A percentile compares a stretch with the other conserved stretches of the same genome.
These are phyloP conservation scores for Claviceps spartinae DNA, from an alignment of 2,329 filamentous ascomycete genomes.

Conservation along the genomic window DNA sequence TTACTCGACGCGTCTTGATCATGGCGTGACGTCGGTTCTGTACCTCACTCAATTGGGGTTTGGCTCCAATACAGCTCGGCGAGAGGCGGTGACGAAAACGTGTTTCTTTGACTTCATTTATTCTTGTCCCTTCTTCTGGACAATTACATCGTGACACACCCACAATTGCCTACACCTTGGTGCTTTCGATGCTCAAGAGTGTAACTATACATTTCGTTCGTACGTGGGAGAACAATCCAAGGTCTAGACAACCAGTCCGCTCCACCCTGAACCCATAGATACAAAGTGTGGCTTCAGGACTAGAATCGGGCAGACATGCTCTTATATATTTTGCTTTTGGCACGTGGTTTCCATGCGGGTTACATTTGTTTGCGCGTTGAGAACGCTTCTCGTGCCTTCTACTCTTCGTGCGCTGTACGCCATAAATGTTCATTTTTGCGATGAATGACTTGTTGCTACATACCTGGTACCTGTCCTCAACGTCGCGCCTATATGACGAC, in stretches of 20 bases:
- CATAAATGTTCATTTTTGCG: too few relatives aligned
- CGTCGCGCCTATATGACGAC: too few relatives aligned
- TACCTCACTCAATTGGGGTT: not conserved
- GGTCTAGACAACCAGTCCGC: conserved; percentile 56
- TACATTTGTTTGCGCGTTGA: too few relatives aligned
- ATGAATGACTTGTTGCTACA: too few relatives aligned
- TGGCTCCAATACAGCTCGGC: not conserved
- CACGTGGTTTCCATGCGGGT: too few relatives aligned
- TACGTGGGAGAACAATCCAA: conserved; percentile 48
- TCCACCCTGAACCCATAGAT: conserved; percentile 50
- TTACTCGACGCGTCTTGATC: not conserved
- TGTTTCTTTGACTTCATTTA: too few relatives aligned
- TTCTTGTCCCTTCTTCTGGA: not conserved
- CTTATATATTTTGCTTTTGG: not conserved
- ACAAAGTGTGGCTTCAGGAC: conserved; percentile 43
- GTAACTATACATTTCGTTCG: conserved; percentile 46
- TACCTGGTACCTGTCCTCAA: too few relatives aligned
- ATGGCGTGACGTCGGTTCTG: not conserved
- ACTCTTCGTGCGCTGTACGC: too few relatives aligned
- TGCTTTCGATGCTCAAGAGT: conserved; percentile 42
- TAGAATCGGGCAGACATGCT: conserved; percentile 48
- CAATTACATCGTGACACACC: conserved; percentile 14
- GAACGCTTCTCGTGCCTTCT: too few relatives aligned
- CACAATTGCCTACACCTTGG: conserved; percentile 51
- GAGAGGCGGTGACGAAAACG: not conserved